phyloP scores from a whole-genome alignment of 805 yeast genomes.

The Kuraishia floccosa region DNA sequence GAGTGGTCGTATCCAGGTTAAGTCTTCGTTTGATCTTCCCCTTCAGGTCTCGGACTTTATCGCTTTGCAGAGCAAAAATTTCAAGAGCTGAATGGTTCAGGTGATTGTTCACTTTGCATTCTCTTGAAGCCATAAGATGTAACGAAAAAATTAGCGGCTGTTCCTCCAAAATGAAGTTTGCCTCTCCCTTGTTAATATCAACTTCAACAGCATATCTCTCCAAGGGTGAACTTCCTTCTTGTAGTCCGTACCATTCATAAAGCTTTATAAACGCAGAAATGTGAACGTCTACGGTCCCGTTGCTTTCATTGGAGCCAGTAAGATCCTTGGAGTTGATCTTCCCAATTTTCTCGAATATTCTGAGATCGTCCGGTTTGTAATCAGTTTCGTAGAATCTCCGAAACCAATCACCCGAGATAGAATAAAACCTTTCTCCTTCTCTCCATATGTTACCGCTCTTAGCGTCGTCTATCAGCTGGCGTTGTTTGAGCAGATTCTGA shows the following conservation, averaged over 20 bases:
- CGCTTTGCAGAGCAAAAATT: too few relatives aligned
- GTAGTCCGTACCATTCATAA: conserved; percentile 41
- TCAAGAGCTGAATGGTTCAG: too few relatives aligned
- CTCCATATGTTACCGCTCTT: too few relatives aligned
- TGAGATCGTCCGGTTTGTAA: conserved; percentile 15
- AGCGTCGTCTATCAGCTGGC: too few relatives aligned
- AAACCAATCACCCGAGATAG: conserved; percentile 36
- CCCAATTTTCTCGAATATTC: conserved; percentile 22
- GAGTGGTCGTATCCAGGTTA: neutral
- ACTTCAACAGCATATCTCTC: conserved; percentile 23
- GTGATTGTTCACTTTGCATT: too few relatives aligned
- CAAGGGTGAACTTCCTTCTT: conserved; percentile 23
- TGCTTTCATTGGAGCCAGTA: conserved; percentile 29
- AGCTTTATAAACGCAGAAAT: neutral
- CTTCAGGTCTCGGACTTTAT: conserved; percentile 15
- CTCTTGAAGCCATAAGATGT: too few relatives aligned
- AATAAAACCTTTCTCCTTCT: too few relatives aligned
- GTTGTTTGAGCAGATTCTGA: too few relatives aligned
- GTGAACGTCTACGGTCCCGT: conserved; percentile 12
- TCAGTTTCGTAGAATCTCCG: conserved; percentile 23
- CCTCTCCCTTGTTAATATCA: too few relatives aligned
- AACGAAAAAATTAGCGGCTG: conserved; percentile 14
- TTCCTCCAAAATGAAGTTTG: conserved; percentile 11
- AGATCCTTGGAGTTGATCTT: conserved; percentile 34
- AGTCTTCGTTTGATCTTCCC: conserved; percentile 3